Conservation (phyloP, 352 stramenopile genomes). For the Lagenidium giganteum region DNA sequence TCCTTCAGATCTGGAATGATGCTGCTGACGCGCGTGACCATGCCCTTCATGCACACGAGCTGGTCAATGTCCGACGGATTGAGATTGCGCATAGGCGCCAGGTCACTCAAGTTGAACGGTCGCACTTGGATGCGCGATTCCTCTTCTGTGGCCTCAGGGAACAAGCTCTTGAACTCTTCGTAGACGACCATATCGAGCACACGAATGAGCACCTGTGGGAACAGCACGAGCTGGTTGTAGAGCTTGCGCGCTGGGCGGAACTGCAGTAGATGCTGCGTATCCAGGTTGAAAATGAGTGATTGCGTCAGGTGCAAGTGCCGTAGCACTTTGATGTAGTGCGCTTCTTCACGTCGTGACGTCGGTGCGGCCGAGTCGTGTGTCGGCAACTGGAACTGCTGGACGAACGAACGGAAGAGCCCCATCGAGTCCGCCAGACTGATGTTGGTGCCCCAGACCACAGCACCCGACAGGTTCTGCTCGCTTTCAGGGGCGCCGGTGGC, state of each 20-base stretch:
- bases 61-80: slow-evolving; percentile 97
- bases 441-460: slow-evolving; percentile 93
- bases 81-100: slow-evolving; percentile 94
- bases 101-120: slow-evolving; percentile 93
- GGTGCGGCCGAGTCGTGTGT: slow-evolving; percentile 16
- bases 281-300: slow-evolving; percentile 86
- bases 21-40: slow-evolving; percentile 96
- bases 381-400: slow-evolving; percentile 75
- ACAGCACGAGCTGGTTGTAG: slow-evolving; percentile 96
- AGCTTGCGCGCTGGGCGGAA: slow-evolving; percentile 79
- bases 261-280: slow-evolving; percentile 88
- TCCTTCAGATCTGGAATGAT: slow-evolving; percentile 99
- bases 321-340: slow-evolving; percentile 79
- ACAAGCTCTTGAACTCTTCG: slow-evolving; percentile 81
- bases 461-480: slow-evolving; percentile 62
- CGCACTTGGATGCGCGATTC: slow-evolving; percentile 90
- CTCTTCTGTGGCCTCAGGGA: slow-evolving; percentile 42
- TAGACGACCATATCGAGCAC: slow-evolving; percentile 96
- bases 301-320: slow-evolving; percentile 74
- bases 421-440: slow-evolving; percentile 92
- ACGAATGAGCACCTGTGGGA: slow-evolving; percentile 93
- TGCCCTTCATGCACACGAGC: slow-evolving; percentile 95
- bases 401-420: slow-evolving; percentile 84
- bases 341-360: slow-evolving; percentile 26
- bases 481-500: slow-evolving; percentile 1